These are phyloP conservation scores for Cucurbita pepo DNA, from an alignment of 306 rosid genomes.

Conservation along the genomic window DNA sequence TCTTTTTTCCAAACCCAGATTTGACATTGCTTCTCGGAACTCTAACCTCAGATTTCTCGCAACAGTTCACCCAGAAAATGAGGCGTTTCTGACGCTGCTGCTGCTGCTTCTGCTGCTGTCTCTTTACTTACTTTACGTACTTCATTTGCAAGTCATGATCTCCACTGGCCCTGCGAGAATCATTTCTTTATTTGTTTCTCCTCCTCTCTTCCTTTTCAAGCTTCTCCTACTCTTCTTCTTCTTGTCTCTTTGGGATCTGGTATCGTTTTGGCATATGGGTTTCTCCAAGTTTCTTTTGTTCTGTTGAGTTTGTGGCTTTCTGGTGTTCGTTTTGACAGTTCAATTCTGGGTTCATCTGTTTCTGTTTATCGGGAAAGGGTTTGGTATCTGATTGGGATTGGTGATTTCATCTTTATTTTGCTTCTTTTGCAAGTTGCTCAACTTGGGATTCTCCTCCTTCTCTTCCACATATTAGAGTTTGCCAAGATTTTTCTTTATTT, in stretches of 20 bases:
- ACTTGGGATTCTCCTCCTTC: constrained; percentile 9
- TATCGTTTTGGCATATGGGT: neutral
- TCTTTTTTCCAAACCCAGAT: neutral
- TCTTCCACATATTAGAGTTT: constrained; percentile 2
- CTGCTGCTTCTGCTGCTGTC: constrained; percentile 8
- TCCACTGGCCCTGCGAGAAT: neutral
- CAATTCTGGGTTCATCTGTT: constrained; percentile 12
- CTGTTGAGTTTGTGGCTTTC: neutral
- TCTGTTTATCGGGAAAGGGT: constrained; percentile 32
- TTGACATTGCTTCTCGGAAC: constrained; percentile 10
- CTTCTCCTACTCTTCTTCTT: neutral
- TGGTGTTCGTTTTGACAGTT: constrained; percentile 10
- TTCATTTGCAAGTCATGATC: constrained; percentile 8
- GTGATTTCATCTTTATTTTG: constrained; percentile 21
- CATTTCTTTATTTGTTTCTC: neutral
- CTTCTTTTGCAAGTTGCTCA: constrained; percentile 23
- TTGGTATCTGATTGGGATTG: constrained; percentile 28
- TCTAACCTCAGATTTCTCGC: neutral
- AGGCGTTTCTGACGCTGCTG: constrained; percentile 13
- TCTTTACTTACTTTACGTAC: neutral
- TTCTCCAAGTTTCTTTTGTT: neutral
- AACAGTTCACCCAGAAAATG: neutral
- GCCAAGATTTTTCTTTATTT: constrained; percentile 18
- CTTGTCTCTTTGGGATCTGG: neutral
- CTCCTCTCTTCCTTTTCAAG: constrained; percentile 8